Evolutionary conservation across 805 yeast genomes (phyloP).

Genomic region (Saccharomycopsis vini): DNA sequence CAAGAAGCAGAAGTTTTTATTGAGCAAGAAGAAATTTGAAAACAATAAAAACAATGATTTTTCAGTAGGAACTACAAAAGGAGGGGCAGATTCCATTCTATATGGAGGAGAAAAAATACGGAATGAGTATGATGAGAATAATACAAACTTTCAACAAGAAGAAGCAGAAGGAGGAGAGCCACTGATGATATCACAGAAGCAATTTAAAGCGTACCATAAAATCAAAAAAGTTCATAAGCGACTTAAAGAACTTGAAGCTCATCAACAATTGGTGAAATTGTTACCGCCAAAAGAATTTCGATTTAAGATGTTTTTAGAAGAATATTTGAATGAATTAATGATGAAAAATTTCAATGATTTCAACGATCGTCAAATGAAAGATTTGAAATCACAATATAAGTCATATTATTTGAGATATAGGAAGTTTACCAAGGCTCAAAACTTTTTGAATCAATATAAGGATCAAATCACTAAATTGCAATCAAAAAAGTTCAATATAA

Average conservation of each 20-base stretch:
- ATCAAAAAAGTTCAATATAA: constrained; percentile 4
- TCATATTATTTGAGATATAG: constrained; percentile 3
- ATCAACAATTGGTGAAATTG: constrained; percentile 14
- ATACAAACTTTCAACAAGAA: background rate
- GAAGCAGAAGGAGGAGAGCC: background rate
- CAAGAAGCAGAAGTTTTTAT: background rate
- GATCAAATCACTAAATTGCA: background rate
- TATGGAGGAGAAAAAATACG: no score
- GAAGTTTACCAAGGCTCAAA: constrained; percentile 2
- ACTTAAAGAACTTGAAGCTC: constrained; percentile 9
- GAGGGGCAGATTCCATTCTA: constrained; percentile 3
- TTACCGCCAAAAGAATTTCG: constrained; percentile 14
- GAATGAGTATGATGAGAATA: background rate
- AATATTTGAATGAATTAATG: constrained; percentile 1
- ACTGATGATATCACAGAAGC: background rate
- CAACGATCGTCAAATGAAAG: background rate
- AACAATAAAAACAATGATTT: background rate
- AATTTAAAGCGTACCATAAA: constrained; percentile 8
- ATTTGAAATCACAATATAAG: constrained; percentile 8
- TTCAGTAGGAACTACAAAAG: constrained; percentile 8
- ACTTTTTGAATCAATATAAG: constrained; percentile 5
- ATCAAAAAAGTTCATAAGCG: constrained; percentile 3
- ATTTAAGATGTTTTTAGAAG: constrained; percentile 16
- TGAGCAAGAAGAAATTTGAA: constrained; percentile 3
- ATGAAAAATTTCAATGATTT: background rate